phyloP scores from a whole-genome alignment of 495 filamentous ascomycete species.

The Lasiosphaeria ovina region DNA sequence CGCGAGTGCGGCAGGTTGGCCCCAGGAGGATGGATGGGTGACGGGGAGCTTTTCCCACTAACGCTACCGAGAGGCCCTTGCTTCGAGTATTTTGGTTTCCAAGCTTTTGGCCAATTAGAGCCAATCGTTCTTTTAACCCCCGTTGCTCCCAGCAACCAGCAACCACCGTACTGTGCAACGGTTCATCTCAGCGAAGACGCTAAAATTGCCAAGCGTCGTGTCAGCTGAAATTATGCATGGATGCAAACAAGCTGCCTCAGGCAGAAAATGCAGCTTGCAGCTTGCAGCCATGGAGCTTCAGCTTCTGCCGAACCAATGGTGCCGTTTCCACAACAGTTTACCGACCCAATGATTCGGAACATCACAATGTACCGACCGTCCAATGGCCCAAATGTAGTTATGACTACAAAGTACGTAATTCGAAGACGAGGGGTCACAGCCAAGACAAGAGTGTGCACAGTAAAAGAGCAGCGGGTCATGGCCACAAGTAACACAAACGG shows the following conservation, averaged over 20 bases:
- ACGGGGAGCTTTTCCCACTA: constrained; percentile 21
- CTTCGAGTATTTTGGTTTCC: constrained; percentile 29
- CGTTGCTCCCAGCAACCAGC: constrained; percentile 30
- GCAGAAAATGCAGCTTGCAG: background rate
- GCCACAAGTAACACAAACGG: background rate
- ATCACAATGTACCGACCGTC: no score
- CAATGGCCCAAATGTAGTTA: background rate
- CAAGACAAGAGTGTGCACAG: background rate
- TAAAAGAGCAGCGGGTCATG: background rate
- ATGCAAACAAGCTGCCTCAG: background rate
- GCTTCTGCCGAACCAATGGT: no score
- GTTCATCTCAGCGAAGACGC: background rate
- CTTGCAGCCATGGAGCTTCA: no score
- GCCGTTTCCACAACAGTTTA: no score
- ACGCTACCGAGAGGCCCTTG: background rate
- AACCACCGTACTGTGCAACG: constrained; percentile 7
- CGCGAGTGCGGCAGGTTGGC: constrained; percentile 24
- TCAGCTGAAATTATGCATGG: background rate
- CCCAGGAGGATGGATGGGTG: constrained; percentile 13
- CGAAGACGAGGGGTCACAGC: background rate
- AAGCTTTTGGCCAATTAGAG: constrained; percentile 23
- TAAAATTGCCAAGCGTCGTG: constrained; percentile 6
- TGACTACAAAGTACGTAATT: background rate
- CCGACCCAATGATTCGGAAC: no score
- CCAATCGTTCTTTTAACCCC: background rate